Evolutionary conservation across 352 stramenopile genomes (phyloP), one percentile per base, ranked within the genome.

Genomic region (Globisporangium irregulare): DNA sequence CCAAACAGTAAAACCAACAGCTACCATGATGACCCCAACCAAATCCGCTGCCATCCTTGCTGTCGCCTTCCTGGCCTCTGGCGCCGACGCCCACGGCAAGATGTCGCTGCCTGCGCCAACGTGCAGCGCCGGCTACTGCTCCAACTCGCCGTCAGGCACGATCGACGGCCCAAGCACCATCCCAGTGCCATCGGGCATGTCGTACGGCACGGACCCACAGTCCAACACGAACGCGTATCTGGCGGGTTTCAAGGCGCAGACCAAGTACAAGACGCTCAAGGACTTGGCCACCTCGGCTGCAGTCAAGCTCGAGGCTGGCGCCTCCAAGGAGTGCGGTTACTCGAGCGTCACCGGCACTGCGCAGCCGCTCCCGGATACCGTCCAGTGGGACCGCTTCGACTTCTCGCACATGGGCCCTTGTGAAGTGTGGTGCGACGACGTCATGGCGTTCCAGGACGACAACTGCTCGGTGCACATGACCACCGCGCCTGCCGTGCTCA

Each of bases 381-480:
- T 84, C 3, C 38, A 79, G 63, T 84, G 77, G 77, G 66, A 78
- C 67, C 67, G 75, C 55, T 69, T 84, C 22, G 79, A 74, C 12
- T 66, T 63, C 1, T 72, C 67, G 18, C 73, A 84, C 50, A 69
- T 81, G 41, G 79, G 79, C n/a, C 79, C 79, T 20, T 84, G 75
- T 18, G 79, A 87, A 62, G 63, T 84, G 56, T 87, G 79, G 77
- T 84, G 76, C 57, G 79, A 87, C 62, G 73, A 84, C 25, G 70
- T 56, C 36, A 59, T 78, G 5, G 76, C 71, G 15, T 87, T 82
- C 58, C 65, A 70, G 58, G 73, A 84, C 65, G 56, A 78, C 12
- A 80, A 84, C 68, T 82, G 75, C 62, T 74, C 77, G 14, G 67
- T 72, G 12, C 74, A 81, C 64, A 75, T 76, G 43, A 69, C 74